Evolutionary conservation across 192 early-diverging fungal genomes (phyloP).

Genomic region (Glomus cerebriforme): DNA sequence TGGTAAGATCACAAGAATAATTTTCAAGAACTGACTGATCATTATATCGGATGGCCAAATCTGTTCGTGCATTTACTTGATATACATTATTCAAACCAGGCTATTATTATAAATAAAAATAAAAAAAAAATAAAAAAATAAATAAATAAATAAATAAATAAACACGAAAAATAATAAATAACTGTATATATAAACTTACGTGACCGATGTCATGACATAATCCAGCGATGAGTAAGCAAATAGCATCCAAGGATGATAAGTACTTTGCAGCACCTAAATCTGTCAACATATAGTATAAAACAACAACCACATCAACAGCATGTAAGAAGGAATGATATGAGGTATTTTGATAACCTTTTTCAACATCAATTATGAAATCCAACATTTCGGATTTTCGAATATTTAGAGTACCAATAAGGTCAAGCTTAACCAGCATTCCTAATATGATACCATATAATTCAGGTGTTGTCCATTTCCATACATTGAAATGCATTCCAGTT

Average conservation of each 20-base stretch:
- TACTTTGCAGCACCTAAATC: slow-evolving; percentile 70
- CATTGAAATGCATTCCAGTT: slow-evolving; percentile 53
- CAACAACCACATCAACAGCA: slow-evolving; percentile 84
- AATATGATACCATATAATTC: slow-evolving; percentile 85
- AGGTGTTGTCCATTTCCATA: slow-evolving; percentile 64
- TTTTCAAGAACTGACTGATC: slow-evolving; percentile 85
- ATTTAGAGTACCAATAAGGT: slow-evolving; percentile 61
- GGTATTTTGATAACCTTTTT: slow-evolving; percentile 78
- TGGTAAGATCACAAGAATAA: slow-evolving; percentile 77
- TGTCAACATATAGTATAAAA: slow-evolving; percentile 76
- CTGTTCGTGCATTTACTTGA: slow-evolving; percentile 83
- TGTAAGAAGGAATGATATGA: slow-evolving; percentile 94
- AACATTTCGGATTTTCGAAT: slow-evolving; percentile 69
- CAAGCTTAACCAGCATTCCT: slow-evolving; percentile 71
- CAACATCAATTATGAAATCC: slow-evolving; percentile 84
- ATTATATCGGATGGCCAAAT: slow-evolving; percentile 71
- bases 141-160: not conserved
- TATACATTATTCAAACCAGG: slow-evolving; percentile 92
- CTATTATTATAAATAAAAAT: slow-evolving; percentile 41
- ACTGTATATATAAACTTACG: slow-evolving; percentile 46
- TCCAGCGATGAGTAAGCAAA: slow-evolving; percentile 76
- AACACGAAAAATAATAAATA: not conserved
- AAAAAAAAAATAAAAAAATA: not conserved
- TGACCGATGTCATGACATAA: slow-evolving; percentile 91
- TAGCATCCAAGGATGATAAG: slow-evolving; percentile 70